phyloP scores from a whole-genome alignment of 1,284 basidiomycete species.

The Wallemia mellicola region DNA sequence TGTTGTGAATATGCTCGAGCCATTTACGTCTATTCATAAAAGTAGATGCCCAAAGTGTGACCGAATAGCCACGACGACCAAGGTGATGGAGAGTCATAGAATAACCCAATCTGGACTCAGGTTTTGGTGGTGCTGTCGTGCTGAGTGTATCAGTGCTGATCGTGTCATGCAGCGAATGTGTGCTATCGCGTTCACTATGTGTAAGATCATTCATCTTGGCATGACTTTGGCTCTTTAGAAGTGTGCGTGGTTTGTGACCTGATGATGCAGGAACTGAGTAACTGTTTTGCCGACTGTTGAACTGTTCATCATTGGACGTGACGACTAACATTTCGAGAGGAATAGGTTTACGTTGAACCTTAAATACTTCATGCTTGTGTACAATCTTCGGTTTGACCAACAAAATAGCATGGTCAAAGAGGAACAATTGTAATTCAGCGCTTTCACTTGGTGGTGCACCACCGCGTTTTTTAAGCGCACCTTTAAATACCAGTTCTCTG shows the following conservation, averaged over 20 bases:
- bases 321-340: slow-evolving; percentile 77
- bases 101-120: slow-evolving; percentile 59
- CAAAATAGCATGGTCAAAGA: slow-evolving; percentile 87
- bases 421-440: slow-evolving; percentile 69
- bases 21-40: slow-evolving; percentile 68
- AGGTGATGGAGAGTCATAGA: slow-evolving; percentile 80
- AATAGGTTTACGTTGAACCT: slow-evolving; percentile 82
- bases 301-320: slow-evolving; percentile 41
- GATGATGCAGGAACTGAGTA: slow-evolving; percentile 1
- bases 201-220: neutral
- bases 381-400: slow-evolving; percentile 71
- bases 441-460: slow-evolving; percentile 36
- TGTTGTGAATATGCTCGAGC: slow-evolving; percentile 70
- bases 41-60: slow-evolving; percentile 76
- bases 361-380: slow-evolving; percentile 70
- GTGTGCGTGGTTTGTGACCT: neutral
- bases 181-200: neutral
- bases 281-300: slow-evolving; percentile 11
- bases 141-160: slow-evolving; percentile 12
- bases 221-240: neutral
- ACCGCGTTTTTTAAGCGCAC: slow-evolving; percentile 70
- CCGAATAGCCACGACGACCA: slow-evolving; percentile 69
- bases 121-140: slow-evolving; percentile 18
- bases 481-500: slow-evolving; percentile 77
- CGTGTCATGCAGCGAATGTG: slow-evolving; percentile 1